Base-by-base conservation (phyloP, 805 yeast genomes). In the Candida ponderosae region DNA sequence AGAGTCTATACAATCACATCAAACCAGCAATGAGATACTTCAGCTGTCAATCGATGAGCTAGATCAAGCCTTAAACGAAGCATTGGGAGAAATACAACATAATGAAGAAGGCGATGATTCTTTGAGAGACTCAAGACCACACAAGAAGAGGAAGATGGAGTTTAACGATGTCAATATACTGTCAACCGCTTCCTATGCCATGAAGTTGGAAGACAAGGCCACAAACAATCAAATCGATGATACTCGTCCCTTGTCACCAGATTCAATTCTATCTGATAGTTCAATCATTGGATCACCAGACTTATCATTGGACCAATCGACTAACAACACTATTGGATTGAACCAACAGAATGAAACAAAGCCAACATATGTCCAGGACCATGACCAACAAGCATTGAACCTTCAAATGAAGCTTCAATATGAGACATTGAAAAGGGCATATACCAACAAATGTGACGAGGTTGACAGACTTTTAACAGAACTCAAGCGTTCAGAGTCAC, bases 21-120 rank as follows among this genome's bases (percentile, higher is more conserved):
- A 6, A 11, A n/a, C 6, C 14, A n/a, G n/a, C 14, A 24, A 9
- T 24, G 28, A 20, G 32, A 31, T 19, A 9, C 33, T 18, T 34
- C 36, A 33, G 21, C 34, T 32, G 43, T 29, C 41, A 31, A 71
- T 60, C 6, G 70, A 63, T 10, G 71, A 58, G 21, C 53, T 48
- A 3, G 59, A 55, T 31, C 59, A 40, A 32, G 50, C 36, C 4
- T 20, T 46, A n/a, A 32, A 31, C 23, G 36, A 40, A 20, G 46
- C 48, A 6, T 19, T 46, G 4, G 44, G 37, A 6, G 46, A 42
- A 18, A 42, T 46, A 11, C 29, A 39, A 18, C 38, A 43, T 18
- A 36, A 34, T 26, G 40, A 40, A 8, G 16, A 15, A 21, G 24
- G 24, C 10, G 10, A 21, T 21, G 7, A 7, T 21, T 8, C 7